Percentiles rank a stretch among this genome's conserved stretches.
These are phyloP conservation scores for Komagataella ulmi DNA, from an alignment of 805 yeast genomes.

Conservation along the genomic window DNA sequence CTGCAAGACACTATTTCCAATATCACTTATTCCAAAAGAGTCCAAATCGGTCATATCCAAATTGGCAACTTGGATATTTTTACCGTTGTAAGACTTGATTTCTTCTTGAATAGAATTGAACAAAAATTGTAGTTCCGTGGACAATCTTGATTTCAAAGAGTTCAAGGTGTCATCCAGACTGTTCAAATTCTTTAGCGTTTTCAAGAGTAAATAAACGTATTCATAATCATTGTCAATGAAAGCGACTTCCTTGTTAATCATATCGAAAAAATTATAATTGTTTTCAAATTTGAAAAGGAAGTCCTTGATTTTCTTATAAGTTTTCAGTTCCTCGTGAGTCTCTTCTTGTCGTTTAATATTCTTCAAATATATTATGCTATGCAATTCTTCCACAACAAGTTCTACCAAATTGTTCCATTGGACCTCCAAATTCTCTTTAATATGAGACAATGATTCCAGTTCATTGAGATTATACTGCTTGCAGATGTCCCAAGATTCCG, in stretches of 20 bases:
- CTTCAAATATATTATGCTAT: constrained; percentile 53
- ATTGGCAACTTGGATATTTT: constrained; percentile 17
- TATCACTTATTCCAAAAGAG: constrained; percentile 12
- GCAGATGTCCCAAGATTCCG: constrained; percentile 27
- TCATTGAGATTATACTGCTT: constrained; percentile 42
- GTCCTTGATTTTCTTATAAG: background rate
- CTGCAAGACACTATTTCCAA: constrained; percentile 13
- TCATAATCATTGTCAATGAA: background rate
- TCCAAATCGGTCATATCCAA: constrained; percentile 7
- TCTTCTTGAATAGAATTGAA: constrained; percentile 53
- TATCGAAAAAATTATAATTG: background rate
- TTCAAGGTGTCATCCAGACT: constrained; percentile 46
- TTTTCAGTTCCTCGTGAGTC: background rate
- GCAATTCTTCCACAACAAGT: constrained; percentile 64
- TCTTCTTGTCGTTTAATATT: constrained; percentile 1
- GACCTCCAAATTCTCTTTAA: constrained; percentile 35
- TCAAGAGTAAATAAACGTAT: constrained; percentile 33
- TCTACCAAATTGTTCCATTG: constrained; percentile 56
- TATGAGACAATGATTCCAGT: constrained; percentile 36
- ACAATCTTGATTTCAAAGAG: constrained; percentile 37
- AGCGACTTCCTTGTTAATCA: constrained; percentile 1
- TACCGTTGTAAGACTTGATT: constrained; percentile 25
- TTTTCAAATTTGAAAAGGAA: background rate
- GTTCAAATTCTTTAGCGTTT: constrained; percentile 36
- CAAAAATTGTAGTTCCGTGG: constrained; percentile 50